Conservation (phyloP, 2,329 filamentous ascomycete species). For the Verticillium dahliae region DNA sequence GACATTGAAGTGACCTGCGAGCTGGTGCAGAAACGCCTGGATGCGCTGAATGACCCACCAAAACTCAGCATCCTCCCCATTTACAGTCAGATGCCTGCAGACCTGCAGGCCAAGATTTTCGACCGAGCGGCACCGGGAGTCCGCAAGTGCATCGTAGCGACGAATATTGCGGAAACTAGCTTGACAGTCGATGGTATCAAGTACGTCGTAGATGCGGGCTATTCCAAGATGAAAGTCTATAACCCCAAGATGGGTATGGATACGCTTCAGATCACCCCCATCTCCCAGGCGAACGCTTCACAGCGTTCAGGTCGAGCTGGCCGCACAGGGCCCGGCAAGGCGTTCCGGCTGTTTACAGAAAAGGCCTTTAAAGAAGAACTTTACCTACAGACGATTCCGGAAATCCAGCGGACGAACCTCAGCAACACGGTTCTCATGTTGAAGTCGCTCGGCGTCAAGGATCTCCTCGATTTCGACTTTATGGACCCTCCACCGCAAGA, state of each 20-base stretch:
- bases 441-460: constrained; percentile 90
- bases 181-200: constrained; percentile 98
- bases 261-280: constrained; percentile 92
- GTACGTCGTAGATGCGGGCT: constrained; percentile 95
- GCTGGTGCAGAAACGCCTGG: constrained; percentile 78
- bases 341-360: constrained; percentile 90
- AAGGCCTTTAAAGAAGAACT: constrained; percentile 93
- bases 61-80: constrained; percentile 94
- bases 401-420: constrained; percentile 94
- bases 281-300: constrained; percentile 92
- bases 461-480: constrained; percentile 94
- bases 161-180: constrained; percentile 97
- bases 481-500: constrained; percentile 99
- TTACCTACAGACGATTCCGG: constrained; percentile 93
- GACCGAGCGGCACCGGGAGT: constrained; percentile 85
- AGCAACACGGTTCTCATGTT: constrained; percentile 90
- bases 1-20: constrained; percentile 98
- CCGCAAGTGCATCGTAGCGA: constrained; percentile 95
- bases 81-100: constrained; percentile 99
- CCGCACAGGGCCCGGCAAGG: constrained; percentile 89
- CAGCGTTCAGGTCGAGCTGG: constrained; percentile 92
- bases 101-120: constrained; percentile 96
- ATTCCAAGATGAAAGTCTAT: constrained; percentile 97
- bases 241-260: constrained; percentile 99
- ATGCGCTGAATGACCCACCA: constrained; percentile 86